A percentile compares a stretch with the other conserved stretches of the same genome.
These are phyloP conservation scores for Astraeus odoratus DNA, from an alignment of 768 basidiomycete genomes.

Conservation along the genomic window DNA sequence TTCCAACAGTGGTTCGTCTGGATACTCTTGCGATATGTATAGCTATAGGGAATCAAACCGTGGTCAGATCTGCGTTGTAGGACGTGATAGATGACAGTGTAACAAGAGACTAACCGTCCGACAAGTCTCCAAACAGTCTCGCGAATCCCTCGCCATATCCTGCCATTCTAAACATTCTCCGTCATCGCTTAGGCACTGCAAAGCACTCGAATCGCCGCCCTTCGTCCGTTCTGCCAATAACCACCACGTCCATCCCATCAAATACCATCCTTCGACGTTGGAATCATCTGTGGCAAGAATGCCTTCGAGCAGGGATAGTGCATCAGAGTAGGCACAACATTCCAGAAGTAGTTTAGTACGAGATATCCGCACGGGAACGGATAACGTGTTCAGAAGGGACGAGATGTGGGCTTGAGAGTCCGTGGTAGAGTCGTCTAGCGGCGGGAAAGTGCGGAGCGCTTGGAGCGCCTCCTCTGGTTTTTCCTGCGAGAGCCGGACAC, in stretches of 20 bases:
- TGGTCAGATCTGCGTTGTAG: no score
- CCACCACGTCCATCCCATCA: slow-evolving; percentile 93
- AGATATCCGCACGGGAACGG: slow-evolving; percentile 63
- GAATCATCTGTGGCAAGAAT: slow-evolving; percentile 78
- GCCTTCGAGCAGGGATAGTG: slow-evolving; percentile 69
- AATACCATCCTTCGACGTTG: slow-evolving; percentile 88
- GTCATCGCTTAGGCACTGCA: slow-evolving; percentile 26
- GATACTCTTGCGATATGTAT: slow-evolving; percentile 63
- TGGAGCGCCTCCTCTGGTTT: slow-evolving; percentile 71
- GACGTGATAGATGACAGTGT: not conserved
- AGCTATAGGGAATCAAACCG: no score
- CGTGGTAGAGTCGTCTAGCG: slow-evolving; percentile 1
- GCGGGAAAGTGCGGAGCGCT: slow-evolving; percentile 22
- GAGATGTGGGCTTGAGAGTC: slow-evolving; percentile 31
- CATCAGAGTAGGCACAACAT: slow-evolving; percentile 60
- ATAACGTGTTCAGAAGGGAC: slow-evolving; percentile 27
- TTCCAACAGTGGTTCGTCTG: slow-evolving; percentile 67
- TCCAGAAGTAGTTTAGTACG: slow-evolving; percentile 84
- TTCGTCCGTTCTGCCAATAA: slow-evolving; percentile 69
- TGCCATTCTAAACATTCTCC: slow-evolving; percentile 53
- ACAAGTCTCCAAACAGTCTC: slow-evolving; percentile 81
- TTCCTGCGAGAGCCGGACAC: slow-evolving; percentile 84
- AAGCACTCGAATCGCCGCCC: slow-evolving; percentile 40
- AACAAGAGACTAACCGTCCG: slow-evolving; percentile 48
- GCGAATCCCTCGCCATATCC: slow-evolving; percentile 71